Percentiles rank a stretch among this genome's conserved stretches.
Evolutionary conservation across 73 alveolate genomes (phyloP).

Genomic region (Tetrahymena malaccensis): DNA sequence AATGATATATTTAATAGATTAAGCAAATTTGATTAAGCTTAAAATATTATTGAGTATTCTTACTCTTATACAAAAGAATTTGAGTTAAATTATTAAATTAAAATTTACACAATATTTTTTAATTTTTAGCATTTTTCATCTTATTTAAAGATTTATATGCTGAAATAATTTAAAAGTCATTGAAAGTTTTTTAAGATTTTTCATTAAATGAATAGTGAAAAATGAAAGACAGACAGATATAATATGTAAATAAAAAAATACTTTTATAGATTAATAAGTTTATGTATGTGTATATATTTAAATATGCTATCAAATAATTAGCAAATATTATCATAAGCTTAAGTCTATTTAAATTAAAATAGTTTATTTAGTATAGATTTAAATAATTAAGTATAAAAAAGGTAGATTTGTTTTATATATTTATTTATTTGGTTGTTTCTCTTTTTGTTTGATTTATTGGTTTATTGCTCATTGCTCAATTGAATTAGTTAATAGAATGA

Average conservation of each 20-base stretch:
- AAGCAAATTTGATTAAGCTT: no score
- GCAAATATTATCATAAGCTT: not conserved
- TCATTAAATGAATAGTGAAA: not conserved
- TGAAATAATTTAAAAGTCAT: no score
- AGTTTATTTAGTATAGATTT: not conserved
- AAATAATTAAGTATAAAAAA: not conserved
- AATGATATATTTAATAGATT: no score
- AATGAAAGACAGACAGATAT: no score
- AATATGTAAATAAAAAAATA: not conserved
- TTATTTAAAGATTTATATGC: no score
- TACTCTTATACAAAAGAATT: no score
- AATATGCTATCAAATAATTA: not conserved
- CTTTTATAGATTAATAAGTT: not conserved
- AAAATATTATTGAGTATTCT: no score
- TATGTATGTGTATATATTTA: no score
- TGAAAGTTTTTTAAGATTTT: no score
- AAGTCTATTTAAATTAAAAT: not conserved
- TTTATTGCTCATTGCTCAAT: not conserved
- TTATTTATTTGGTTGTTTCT: not conserved
- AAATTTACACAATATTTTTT: no score
- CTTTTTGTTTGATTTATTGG: not conserved
- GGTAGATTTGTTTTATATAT: not conserved
- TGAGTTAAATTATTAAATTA: no score
- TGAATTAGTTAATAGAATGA: slow-evolving; percentile 11
- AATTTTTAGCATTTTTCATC: no score